Base-by-base conservation (phyloP, 305 asterid genomes). In the Stenogyne calaminthoides region DNA sequence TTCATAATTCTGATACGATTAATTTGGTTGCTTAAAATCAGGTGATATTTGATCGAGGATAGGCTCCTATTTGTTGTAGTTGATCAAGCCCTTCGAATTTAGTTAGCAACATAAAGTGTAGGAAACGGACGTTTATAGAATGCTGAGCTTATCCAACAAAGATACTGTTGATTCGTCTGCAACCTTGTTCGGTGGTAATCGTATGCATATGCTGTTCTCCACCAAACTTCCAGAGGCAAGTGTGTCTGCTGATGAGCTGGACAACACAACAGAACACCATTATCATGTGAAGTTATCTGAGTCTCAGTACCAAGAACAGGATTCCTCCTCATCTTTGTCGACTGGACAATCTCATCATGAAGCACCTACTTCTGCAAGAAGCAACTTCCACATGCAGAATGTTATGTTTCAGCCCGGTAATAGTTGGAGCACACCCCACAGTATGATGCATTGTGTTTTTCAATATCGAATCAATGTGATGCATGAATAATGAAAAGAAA, bases 291-390 rank as follows among this genome's bases (percentile, higher is more conserved):
- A 85, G 78, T 69, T 81, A 37, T 67, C 88, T 2, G 83, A 83
- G 60, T 67, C 83, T 10, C 82, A n/a, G 47, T 76, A 69, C 79
- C 88, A 85, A 55, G 90, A 81, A 62, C 91, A 64, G 57, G 91
- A 82, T 68, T 81, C 88, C 5, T 75, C 81, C 18, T 87, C 96
- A 6, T 69, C 86, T 77, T 46, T 87, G 54, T 83, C 93, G 56
- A 74, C 73, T 12, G 82, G 77, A 49, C 84, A 80, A 54, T 80
- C 88, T 75, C 80, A 80, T 73, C 71, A 73, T 29, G 82, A 75
- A 40, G 80, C 73, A 70, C 69, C 81, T n/a, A 64, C 76, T 67
- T 76, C 79, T 9, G 77, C 75, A 57, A 82, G 72, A 78, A 80
- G 62, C 80, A 63, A 74, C 73, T 47, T 76, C 54, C 51, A 61